Base-by-base conservation (phyloP, 805 yeast species). In the Kluyveromyces dobzhanskii region DNA sequence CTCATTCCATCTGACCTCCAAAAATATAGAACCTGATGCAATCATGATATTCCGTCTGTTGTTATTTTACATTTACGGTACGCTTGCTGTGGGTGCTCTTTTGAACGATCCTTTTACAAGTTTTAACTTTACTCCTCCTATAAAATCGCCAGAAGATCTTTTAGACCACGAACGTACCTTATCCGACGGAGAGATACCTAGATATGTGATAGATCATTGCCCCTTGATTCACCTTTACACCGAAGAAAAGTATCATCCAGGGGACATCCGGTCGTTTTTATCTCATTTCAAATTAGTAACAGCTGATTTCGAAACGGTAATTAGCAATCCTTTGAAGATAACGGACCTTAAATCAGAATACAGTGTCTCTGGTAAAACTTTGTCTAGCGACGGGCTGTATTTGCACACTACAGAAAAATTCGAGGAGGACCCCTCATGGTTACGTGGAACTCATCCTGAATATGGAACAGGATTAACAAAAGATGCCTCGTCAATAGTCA, bases 141-240 rank as follows among this genome's bases (percentile, higher is more conserved):
- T 59, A 8, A 23, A 56, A 30, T 42, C 57, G 2, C 61, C 60
- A 4, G 29, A 37, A 11, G 51, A 51, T 17, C 30, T 59, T 5
- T 47, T 44, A 14, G 56, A 54, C 32, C 54, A 49, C 3, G 53
- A 51, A 17, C 49, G 57, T 36, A 55, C 57, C 39, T 24, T 59
- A 29, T 32, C 40, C 5, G 49, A 48, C 9, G 47, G 47, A 6
- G 76, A 73, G 37, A 69, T 83, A 3, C 94, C 92, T 0, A 55
- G 56, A 6, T 83, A 75, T 57, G 80, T 78, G 1, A 46, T 75
- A 2, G 79, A 80, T 32, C 69, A 71, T 53, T 75, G 83, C 3
- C 97, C 98, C 0, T 62, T 79, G 38, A 88, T 90, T 2, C 85
- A 85, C 54, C 66, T 90, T 9, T 88, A 90, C 63, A 78, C 94